Evolutionary conservation across 192 early-diverging fungal genomes (phyloP), one percentile per base, ranked within the genome.

Genomic region (Fimicolochytrium jonesii): DNA sequence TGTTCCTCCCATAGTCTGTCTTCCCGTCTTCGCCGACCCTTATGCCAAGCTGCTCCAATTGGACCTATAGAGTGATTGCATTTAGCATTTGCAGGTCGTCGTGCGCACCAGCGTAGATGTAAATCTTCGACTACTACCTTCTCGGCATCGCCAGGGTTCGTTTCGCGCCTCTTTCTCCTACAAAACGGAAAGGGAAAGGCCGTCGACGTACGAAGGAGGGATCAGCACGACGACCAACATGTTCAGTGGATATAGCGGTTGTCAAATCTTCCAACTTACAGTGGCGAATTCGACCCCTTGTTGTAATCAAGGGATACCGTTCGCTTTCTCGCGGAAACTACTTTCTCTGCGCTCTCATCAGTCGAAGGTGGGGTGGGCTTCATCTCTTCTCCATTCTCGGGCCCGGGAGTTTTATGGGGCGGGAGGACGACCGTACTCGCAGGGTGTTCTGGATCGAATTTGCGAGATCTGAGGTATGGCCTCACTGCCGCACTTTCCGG

Each of bases 401-500:
- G 20, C 41, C 41, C 20, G 1, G 41, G 41, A 15, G 41, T n/a
- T 42, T n/a, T 1, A 42, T 15, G 41, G 17, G 20, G 0, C 1
- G 20, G 17, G 41, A 18, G 41, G 17, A n/a, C 17, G 1, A n/a
- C 41, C 41, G 17, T 15, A 42, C 41, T 42, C 17, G 41, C 41
- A 42, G 41, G 20, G 0, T 1, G 41, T 18, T 42, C 20, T 18
- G 17, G 41, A 18, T n/a, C 41, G 1, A 42, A 18, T 46, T 59
- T 61, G 15, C 33, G 31, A 0, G 29, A 22, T 59, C 49, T 67
- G 36, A 72, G 77, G 52, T 95, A 95, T 9, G 88, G 88, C 31
- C 86, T 80, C 1, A 92, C 89, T 3, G 92, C 87, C 0, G 92
- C 85, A 7, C 90, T 91, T 62, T 93, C 83, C 11, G 92, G 92